Evolutionary conservation across 768 basidiomycete species (phyloP).

Genomic region (Suillus sp.): DNA sequence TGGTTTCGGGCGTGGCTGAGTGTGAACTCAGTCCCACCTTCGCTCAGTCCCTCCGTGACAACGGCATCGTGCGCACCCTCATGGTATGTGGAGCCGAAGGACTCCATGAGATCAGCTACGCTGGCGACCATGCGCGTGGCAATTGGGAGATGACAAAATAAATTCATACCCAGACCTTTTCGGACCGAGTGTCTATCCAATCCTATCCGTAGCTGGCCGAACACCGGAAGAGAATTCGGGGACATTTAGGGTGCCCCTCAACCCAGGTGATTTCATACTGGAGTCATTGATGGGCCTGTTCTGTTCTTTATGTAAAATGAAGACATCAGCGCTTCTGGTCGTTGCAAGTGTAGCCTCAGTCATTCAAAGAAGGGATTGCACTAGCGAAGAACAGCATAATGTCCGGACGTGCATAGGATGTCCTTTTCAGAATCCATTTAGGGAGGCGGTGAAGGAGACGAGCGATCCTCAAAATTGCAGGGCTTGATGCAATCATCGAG

Average conservation of each 20-base stretch:
- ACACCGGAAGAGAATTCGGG: conserved; percentile 79
- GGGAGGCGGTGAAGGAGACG: too few relatives aligned
- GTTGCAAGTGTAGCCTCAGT: conserved; percentile 74
- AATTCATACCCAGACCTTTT: conserved; percentile 73
- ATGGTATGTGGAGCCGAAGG: conserved; percentile 93
- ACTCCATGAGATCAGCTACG: conserved; percentile 94
- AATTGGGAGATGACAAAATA: conserved; percentile 69
- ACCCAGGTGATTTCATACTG: conserved; percentile 55
- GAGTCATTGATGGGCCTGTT: conserved; percentile 59
- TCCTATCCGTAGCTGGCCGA: conserved; percentile 69
- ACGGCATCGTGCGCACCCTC: conserved; percentile 78
- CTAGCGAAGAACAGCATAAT: too few relatives aligned
- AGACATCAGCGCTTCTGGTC: conserved; percentile 85
- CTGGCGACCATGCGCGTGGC: conserved; percentile 84
- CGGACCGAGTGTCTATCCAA: conserved; percentile 70
- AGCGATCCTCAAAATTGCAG: too few relatives aligned
- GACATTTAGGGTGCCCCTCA: conserved; percentile 67
- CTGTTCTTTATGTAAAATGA: conserved; percentile 85
- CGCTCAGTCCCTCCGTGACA: conserved; percentile 68
- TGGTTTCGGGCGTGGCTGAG: conserved; percentile 90
- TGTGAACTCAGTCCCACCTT: conserved; percentile 80
- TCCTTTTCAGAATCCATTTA: conserved; percentile 54
- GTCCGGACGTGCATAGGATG: conserved; percentile 45
- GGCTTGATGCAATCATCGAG: too few relatives aligned
- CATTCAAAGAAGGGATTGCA: conserved; percentile 70